Evolutionary conservation across 1,139 yeast genomes (phyloP), one percentile per base, ranked within the genome.

Genomic region (Meyerozyma smithsonii): DNA sequence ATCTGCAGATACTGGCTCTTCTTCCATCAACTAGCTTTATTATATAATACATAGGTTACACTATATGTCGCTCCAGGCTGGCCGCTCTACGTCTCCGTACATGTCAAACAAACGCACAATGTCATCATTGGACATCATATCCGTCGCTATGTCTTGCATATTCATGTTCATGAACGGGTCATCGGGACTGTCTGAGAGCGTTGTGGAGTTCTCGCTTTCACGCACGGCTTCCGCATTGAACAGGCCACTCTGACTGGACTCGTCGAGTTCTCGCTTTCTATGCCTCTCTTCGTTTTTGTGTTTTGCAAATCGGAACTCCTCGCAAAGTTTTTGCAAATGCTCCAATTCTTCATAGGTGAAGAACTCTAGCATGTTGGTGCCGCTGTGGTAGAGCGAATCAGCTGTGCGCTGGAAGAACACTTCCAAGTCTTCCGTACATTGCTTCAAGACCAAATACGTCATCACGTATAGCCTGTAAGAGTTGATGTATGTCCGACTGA

Each of bases 381-480:
- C 72, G 30, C 62, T 60, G 37, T 67, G 69, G 43, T 58, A 58
- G 38, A 61, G 61, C 25, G 62, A 63, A 36, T 54, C 56, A 30
- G 61, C 42, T 4, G 63, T 53, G 14, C 60, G 56, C 35, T 63
- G 64, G 43, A 71, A 69, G 44, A 70, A 61, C 4, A 59, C 60
- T 37, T 62, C 66, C 0, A 74, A 68, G 43, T 69, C 64, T 14
- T 66, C 70, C 65, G 65, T 62, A 50, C 74, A 68, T 45, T 70
- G 76, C 42, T 63, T 59, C 40, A 71, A 53, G 5, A 69, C 69
- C 45, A 68, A 65, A 45, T 61, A 67, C 4, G 73, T 60, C 62
- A 71, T 66, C 35, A 70, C 72, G 46, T 68, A 67, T 17, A 71
- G 49, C 45, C 64, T 59, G 54, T 69, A 69, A 3, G 74, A 67